Conservation (phyloP, 2,329 filamentous ascomycete genomes). For the Orbilia blumenaviensis region DNA sequence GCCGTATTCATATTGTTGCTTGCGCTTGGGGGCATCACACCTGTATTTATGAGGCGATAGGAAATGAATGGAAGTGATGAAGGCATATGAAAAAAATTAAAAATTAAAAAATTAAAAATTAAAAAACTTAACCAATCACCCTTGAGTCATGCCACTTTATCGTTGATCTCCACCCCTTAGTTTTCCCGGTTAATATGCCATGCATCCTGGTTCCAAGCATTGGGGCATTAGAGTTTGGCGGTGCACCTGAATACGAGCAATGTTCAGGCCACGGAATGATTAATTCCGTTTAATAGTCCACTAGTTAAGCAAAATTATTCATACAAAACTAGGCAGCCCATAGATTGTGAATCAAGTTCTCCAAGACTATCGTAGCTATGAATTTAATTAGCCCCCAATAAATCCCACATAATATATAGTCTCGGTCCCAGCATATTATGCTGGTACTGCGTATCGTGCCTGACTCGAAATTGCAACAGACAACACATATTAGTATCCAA, state of each 20-base stretch:
- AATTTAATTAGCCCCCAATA: too few species aligned
- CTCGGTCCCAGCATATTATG: too few species aligned
- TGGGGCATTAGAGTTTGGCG: not conserved
- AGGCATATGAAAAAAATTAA: too few species aligned
- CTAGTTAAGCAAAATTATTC: not conserved
- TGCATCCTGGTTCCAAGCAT: not conserved
- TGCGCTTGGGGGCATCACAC: not conserved
- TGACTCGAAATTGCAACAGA: too few species aligned
- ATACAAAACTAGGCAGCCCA: too few species aligned
- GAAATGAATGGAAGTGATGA: too few species aligned
- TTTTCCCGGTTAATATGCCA: slow-evolving; percentile 22
- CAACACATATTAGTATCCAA: too few species aligned
- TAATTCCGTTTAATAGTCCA: slow-evolving; percentile 2
- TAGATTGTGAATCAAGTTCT: too few species aligned
- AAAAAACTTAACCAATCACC: not conserved
- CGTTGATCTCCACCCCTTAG: not conserved
- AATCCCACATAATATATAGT: too few species aligned
- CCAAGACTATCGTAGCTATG: too few species aligned
- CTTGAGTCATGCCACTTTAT: slow-evolving; percentile 11
- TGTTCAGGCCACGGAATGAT: slow-evolving; percentile 30
- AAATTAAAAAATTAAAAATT: not conserved
- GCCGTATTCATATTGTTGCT: too few species aligned
- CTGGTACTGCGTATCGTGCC: too few species aligned
- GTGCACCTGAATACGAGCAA: slow-evolving; percentile 15
- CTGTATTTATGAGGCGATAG: not conserved